Evolutionary conservation across 208 protist genomes (phyloP), one percentile per base, ranked within the genome.

Genomic region (Crithidia fasciculata): DNA sequence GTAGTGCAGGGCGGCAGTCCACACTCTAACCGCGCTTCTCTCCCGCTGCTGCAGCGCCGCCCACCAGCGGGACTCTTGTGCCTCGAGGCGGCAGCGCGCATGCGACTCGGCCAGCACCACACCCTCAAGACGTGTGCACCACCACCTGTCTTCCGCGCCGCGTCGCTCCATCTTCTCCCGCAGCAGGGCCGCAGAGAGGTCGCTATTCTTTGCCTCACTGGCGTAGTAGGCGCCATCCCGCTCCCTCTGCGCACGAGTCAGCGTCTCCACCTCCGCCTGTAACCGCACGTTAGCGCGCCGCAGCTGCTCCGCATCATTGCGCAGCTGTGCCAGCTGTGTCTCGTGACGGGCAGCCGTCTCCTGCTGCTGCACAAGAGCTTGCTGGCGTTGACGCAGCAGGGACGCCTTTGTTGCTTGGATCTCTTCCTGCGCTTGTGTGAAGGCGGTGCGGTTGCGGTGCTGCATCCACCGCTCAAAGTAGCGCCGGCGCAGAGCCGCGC

Each of bases 391-490:
- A 15, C 76, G 19, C 55, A 62, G 44, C 4, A 85, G 49, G 5
- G 36, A 53, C 12, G 57, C 43, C 16, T 49, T 54, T 39, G 78
- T 19, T 10, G 45, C 54, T 19, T 44, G 6, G 16, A 57, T 68
- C 39, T 62, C 61, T 9, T 16, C 15, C 37, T 64, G 70, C 2
- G n/a, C 10, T 9, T 9, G 9, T 13, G 49, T 19, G 4, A 36
- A 18, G 13, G 53, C 60, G 3, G 19, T 15, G 3, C n/a, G 8
- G 19, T 55, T 44, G 50, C 56, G 37, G 40, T 49, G 49, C 3
- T 63, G 55, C 68, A 68, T 7, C 78, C 78, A 83, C 49, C 59
- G 60, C 37, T 64, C n/a, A 36, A 78, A 79, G 72, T n/a, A 74
- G 8, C 47, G 59, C 2, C 45, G n/a, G 8, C 78, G 70, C 63